Evolutionary conservation across 1,284 basidiomycete genomes (phyloP).

Genomic region (Apiotrichum sp.): DNA sequence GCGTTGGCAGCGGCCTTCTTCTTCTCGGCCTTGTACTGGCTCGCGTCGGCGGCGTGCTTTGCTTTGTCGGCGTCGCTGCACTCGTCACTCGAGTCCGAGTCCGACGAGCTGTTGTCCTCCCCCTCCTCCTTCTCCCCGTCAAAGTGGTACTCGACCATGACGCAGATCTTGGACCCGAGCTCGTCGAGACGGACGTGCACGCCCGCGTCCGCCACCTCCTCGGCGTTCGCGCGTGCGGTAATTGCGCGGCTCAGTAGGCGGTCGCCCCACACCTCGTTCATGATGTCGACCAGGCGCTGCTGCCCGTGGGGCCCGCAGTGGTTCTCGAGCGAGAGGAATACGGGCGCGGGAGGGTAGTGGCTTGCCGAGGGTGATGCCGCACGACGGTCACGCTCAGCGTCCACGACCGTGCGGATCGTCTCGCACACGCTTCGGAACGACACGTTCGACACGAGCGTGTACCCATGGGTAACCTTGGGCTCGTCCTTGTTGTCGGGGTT

Average conservation of each 20-base stretch:
- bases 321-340: constrained; percentile 16
- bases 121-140: not conserved
- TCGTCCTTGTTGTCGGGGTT: constrained; percentile 6
- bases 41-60: not conserved
- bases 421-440: constrained; percentile 16
- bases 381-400: not conserved
- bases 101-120: not conserved
- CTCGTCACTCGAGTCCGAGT: not conserved
- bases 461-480: constrained; percentile 21
- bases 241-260: not conserved
- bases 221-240: not conserved
- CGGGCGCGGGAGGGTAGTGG: not conserved
- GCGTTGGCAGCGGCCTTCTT: not conserved
- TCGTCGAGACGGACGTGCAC: constrained; percentile 4
- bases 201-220: not conserved
- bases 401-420: constrained; percentile 11
- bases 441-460: constrained; percentile 15
- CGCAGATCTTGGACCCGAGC: constrained; percentile 11
- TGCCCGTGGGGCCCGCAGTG: constrained; percentile 14
- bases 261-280: constrained; percentile 14
- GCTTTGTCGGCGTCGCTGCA: not conserved
- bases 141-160: constrained; percentile 19
- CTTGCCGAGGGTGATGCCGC: not conserved
- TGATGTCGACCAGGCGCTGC: constrained; percentile 15
- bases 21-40: constrained; percentile 2